These are phyloP conservation scores for Cadophora gregata DNA, from an alignment of 2,329 filamentous ascomycete species.

Conservation along the genomic window DNA sequence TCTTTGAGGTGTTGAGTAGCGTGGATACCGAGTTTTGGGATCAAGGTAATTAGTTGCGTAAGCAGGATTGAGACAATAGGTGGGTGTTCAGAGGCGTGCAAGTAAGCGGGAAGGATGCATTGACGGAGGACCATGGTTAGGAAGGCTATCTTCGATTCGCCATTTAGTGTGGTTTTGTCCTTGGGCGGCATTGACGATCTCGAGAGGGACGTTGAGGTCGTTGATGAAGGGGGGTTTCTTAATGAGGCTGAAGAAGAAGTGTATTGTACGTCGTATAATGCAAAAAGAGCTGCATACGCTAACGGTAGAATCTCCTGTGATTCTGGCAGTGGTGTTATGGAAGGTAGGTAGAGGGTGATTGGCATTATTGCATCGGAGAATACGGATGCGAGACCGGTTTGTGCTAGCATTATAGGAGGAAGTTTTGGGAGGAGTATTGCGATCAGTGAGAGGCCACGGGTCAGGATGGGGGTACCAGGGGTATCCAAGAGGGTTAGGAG, in stretches of 20 bases:
- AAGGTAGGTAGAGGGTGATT: slow-evolving; percentile 77
- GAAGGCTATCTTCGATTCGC: slow-evolving; percentile 45
- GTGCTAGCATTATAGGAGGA: slow-evolving; percentile 53
- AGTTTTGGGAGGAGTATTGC: slow-evolving; percentile 60
- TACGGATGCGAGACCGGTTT: slow-evolving; percentile 69
- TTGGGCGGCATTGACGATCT: no score
- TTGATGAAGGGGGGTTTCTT: not conserved
- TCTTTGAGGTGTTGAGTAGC: slow-evolving; percentile 72
- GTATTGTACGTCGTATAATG: slow-evolving; percentile 51
- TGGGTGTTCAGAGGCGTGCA: slow-evolving; percentile 64
- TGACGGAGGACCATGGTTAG: slow-evolving; percentile 62
- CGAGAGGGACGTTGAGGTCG: not conserved
- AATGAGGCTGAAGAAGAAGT: not conserved
- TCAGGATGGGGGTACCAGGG: slow-evolving; percentile 56
- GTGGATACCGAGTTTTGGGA: slow-evolving; percentile 64
- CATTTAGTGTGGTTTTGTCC: not conserved
- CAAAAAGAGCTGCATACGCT: slow-evolving; percentile 71
- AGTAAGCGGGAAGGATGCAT: slow-evolving; percentile 60
- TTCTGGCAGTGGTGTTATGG: slow-evolving; percentile 75
- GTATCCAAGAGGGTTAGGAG: slow-evolving; percentile 74
- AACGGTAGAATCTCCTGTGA: slow-evolving; percentile 67
- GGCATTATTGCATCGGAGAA: slow-evolving; percentile 74
- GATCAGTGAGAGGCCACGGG: slow-evolving; percentile 61
- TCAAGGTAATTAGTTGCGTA: slow-evolving; percentile 53
- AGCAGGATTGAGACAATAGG: slow-evolving; percentile 63